phyloP scores from a whole-genome alignment of 108 stramenopile genomes.

The Skeletonema grethae region DNA sequence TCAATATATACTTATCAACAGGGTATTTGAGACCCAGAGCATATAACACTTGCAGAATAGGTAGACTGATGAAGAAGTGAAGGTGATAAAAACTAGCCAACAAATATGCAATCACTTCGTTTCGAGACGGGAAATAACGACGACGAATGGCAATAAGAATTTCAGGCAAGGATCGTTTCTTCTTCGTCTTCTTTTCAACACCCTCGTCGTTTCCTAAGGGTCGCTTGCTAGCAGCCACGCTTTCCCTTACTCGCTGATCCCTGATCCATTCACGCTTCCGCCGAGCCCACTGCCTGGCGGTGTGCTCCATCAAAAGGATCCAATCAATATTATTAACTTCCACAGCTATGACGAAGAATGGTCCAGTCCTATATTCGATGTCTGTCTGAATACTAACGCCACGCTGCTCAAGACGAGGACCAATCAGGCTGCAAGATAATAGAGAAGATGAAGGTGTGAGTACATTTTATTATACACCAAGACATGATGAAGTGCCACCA shows the following conservation, averaged over 20 bases:
- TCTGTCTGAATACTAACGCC: slow-evolving; percentile 80
- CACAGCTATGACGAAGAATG: slow-evolving; percentile 80
- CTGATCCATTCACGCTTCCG: slow-evolving; percentile 28
- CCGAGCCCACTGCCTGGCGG: slow-evolving; percentile 43
- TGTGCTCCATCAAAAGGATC: slow-evolving; percentile 58
- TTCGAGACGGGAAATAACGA: slow-evolving; percentile 47
- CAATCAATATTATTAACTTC: slow-evolving; percentile 74
- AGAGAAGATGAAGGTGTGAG: neutral
- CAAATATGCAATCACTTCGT: slow-evolving; percentile 59
- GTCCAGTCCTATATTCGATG: slow-evolving; percentile 80
- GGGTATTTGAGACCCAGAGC: slow-evolving; percentile 42
- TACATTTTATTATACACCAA: neutral
- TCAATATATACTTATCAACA: slow-evolving; percentile 67
- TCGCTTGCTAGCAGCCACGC: slow-evolving; percentile 18
- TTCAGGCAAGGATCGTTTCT: slow-evolving; percentile 7
- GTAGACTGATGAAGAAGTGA: slow-evolving; percentile 65
- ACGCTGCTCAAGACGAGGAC: slow-evolving; percentile 60
- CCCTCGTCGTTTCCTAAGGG: neutral
- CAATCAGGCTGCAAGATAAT: slow-evolving; percentile 50
- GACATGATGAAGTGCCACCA: neutral
- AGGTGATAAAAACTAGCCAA: slow-evolving; percentile 54
- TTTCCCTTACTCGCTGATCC: slow-evolving; percentile 20
- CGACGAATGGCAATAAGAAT: slow-evolving; percentile 8
- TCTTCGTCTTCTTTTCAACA: slow-evolving; percentile 15
- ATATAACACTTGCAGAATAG: slow-evolving; percentile 64